Base-by-base conservation (phyloP, 2,329 filamentous ascomycete genomes). In the Nakataea oryzae region DNA sequence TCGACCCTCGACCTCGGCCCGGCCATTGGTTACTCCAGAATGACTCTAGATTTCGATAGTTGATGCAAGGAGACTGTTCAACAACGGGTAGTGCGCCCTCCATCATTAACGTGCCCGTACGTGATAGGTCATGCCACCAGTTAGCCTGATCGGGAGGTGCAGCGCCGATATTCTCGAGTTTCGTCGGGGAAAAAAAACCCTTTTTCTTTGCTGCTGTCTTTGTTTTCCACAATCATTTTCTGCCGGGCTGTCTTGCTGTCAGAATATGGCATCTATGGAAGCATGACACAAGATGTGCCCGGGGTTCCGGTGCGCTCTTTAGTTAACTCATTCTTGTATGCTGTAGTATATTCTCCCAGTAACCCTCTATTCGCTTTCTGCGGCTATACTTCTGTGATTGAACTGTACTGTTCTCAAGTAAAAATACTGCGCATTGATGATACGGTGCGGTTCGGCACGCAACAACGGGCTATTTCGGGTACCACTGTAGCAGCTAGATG, bases 401-500 rank as follows among this genome's bases (percentile, higher is more conserved):
- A 47, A 47, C 34, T 6, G 34, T n/a, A n/a, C 8, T n/a, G 21
- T 50, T 50, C 41, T 6, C 41, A 50, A 50, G 24, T 50, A 17
- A 11, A 50, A 6, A 24, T n/a, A 9, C 21, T n/a, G 24, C 41
- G 17, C 21, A 24, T n/a, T 50, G 14, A 11, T 50, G 41, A n/a
- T 50, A 50, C 5, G 41, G 21, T 50, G 41, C 41, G 41, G 41
- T 50, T 50, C 41, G 41, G 41, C 41, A 50, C 41, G 41, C 41
- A 50, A n/a, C 24, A n/a, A 50, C 41, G 41, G 41, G 41, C 21
- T 50, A 50, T n/a, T 17, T 50, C 41, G 56, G 29, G 32, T 58
- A 17, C 26, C 56, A 58, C 56, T 34, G 56, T 58, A 58, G 56
- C 56, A 58, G 8, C n/a, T 58, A 58, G 56, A 58, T 58, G 30